These are phyloP conservation scores for Pyrus betulifolia DNA, from an alignment of 306 rosid species.

Conservation along the genomic window DNA sequence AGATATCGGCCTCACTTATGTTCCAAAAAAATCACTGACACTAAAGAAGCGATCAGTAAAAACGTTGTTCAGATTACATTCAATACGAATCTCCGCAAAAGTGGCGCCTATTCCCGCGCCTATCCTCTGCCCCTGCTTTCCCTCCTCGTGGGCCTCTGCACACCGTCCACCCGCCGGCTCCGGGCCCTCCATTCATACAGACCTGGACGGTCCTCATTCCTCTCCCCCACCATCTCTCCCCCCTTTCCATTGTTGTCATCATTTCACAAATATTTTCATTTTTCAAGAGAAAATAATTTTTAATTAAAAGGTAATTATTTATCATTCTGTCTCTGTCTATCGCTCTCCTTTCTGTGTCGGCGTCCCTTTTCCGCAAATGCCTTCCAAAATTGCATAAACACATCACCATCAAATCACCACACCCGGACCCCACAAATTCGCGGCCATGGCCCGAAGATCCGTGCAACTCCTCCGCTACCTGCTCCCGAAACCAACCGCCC, in stretches of 20 bases:
- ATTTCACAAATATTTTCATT: no score
- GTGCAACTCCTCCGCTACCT: constrained; percentile 17
- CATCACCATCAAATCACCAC: neutral
- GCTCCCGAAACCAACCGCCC: constrained; percentile 10
- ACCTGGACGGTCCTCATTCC: neutral
- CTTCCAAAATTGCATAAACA: constrained; percentile 11
- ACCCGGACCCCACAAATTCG: neutral
- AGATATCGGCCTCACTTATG: no score
- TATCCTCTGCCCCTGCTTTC: neutral
- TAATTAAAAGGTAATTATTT: neutral
- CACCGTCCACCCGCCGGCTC: neutral
- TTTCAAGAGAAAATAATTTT: no score
- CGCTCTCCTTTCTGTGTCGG: neutral
- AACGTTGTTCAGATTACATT: no score
- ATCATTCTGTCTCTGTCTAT: neutral
- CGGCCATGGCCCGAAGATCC: constrained; percentile 49
- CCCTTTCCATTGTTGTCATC: no score
- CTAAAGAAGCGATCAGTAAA: no score
- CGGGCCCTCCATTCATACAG: neutral
- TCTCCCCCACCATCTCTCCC: neutral
- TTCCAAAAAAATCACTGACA: no score
- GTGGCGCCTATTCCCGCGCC: neutral
- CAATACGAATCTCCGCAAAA: neutral
- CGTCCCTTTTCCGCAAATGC: constrained; percentile 15
- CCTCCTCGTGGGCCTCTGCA: neutral